A percentile compares a stretch with the other conserved stretches of the same genome.
Conservation (phyloP, 208 protist genomes). For the Acanthamoeba lenticulata region DNA sequence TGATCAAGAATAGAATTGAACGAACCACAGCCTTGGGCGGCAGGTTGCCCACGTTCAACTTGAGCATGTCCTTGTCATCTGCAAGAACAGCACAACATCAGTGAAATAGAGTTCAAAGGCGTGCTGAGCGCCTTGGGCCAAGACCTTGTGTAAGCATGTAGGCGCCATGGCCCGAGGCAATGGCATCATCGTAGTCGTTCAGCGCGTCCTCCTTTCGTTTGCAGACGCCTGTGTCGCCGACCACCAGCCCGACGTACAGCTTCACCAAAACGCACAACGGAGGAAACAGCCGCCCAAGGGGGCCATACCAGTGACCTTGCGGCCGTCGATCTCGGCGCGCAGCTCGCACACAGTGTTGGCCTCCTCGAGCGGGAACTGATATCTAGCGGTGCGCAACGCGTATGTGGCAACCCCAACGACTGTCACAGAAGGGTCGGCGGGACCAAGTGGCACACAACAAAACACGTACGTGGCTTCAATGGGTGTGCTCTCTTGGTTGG, state of each 20-base stretch:
- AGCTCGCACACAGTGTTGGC: slow-evolving; percentile 83
- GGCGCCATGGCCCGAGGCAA: slow-evolving; percentile 65
- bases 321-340: slow-evolving; percentile 82
- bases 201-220: slow-evolving; percentile 76
- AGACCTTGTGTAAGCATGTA: slow-evolving; percentile 28
- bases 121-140: too few species aligned
- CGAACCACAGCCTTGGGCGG: slow-evolving; percentile 43
- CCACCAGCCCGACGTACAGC: not conserved
- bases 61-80: slow-evolving; percentile 68
- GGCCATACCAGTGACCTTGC: slow-evolving; percentile 79
- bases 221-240: not conserved
- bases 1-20: not conserved
- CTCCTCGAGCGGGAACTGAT: slow-evolving; percentile 86
- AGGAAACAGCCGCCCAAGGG: too few species aligned
- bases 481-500: slow-evolving; percentile 27
- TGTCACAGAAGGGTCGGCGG: too few species aligned
- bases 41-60: slow-evolving; percentile 55
- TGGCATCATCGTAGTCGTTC: slow-evolving; percentile 73
- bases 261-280: not conserved
- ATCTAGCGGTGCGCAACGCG: too few species aligned
- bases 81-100: not conserved
- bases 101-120: too few species aligned
- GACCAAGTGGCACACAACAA: not conserved
- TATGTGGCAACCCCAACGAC: not conserved
- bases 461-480: slow-evolving; percentile 26